Evolutionary conservation across 345 rosid genomes (phyloP).

Genomic region (Syzygium aqueum): DNA sequence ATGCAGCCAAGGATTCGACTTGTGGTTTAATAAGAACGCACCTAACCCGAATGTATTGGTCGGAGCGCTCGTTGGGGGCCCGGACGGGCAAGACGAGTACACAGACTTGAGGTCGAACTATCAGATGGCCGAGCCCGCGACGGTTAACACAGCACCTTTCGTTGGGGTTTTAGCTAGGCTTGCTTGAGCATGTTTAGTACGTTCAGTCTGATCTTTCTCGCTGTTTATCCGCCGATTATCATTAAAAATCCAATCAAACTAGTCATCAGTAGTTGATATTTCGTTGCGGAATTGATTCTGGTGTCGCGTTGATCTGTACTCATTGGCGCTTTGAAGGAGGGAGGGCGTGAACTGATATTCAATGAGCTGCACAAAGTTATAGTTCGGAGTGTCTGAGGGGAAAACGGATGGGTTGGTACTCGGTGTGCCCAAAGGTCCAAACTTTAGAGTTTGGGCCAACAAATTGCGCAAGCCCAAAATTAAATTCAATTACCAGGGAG

Average conservation of each 20-base stretch:
- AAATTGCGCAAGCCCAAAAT: neutral
- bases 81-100: conserved; percentile 43
- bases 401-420: neutral
- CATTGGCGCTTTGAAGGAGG: neutral
- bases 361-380: neutral
- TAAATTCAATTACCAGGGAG: neutral
- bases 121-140: conserved; percentile 40
- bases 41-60: conserved; percentile 50
- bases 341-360: neutral
- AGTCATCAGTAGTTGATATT: neutral
- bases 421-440: neutral
- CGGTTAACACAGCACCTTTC: conserved; percentile 43
- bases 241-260: neutral
- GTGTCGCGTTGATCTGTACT: neutral
- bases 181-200: neutral
- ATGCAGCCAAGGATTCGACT: conserved; percentile 25
- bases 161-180: conserved; percentile 58
- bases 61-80: conserved; percentile 71
- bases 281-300: neutral
- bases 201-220: neutral
- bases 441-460: neutral
- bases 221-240: neutral
- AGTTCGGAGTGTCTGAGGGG: neutral
- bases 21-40: conserved; percentile 25
- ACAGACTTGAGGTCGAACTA: conserved; percentile 36